These are phyloP conservation scores for Populus ilicifolia DNA, from an alignment of 345 rosid species.

Conservation along the genomic window DNA sequence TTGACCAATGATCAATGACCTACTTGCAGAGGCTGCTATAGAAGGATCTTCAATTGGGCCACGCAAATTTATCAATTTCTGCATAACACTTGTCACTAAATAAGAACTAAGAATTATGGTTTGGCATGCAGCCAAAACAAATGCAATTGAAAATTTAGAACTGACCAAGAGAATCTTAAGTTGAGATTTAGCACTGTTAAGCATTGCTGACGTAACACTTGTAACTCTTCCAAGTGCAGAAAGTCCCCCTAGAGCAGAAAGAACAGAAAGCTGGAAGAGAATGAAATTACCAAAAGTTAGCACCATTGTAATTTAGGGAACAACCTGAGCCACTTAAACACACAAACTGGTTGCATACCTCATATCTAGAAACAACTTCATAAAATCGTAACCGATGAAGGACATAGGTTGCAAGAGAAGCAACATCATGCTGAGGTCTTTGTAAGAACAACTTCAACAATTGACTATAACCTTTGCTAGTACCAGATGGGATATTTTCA, in stretches of 20 bases:
- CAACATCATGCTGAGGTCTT: slow-evolving; percentile 78
- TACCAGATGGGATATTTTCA: slow-evolving; percentile 61
- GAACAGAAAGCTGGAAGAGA: slow-evolving; percentile 61
- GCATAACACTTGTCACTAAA: slow-evolving; percentile 42
- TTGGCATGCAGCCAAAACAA: slow-evolving; percentile 14
- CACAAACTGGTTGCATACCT: slow-evolving; percentile 47
- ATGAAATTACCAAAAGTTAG: slow-evolving; percentile 20
- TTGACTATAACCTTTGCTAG: slow-evolving; percentile 72
- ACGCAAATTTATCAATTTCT: slow-evolving; percentile 67
- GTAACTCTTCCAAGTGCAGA: slow-evolving; percentile 37
- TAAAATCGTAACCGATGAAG: slow-evolving; percentile 85
- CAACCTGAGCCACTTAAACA: background rate
- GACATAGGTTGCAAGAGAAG: slow-evolving; percentile 68
- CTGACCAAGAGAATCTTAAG: slow-evolving; percentile 81
- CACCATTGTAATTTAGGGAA: background rate
- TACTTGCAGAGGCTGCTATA: slow-evolving; percentile 63
- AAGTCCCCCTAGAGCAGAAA: slow-evolving; percentile 57
- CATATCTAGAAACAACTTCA: slow-evolving; percentile 88
- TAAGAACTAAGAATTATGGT: slow-evolving; percentile 24
- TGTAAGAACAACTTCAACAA: slow-evolving; percentile 72
- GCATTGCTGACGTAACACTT: slow-evolving; percentile 39
- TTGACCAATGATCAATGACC: slow-evolving; percentile 60
- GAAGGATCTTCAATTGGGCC: slow-evolving; percentile 93
- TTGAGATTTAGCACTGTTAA: slow-evolving; percentile 57
- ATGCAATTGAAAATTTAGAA: slow-evolving; percentile 22